Base-by-base conservation (phyloP, 768 basidiomycete species). In the Naganishia antarctica region DNA sequence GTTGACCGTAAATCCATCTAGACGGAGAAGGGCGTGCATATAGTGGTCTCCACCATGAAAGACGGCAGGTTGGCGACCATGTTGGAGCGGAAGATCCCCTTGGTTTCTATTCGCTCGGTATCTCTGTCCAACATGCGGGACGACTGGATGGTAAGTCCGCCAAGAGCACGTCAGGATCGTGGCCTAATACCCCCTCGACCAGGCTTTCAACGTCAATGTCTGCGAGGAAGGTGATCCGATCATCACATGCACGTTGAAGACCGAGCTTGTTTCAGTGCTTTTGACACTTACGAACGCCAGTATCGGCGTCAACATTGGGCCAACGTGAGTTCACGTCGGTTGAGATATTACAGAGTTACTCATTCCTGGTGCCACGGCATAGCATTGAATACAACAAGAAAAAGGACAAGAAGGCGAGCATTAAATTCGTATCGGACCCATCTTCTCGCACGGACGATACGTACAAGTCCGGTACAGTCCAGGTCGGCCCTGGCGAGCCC, bases 171-270 rank as follows among this genome's bases (percentile, higher is more conserved):
- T 37, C 34, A 37, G 15, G 13, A 13, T 23, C 4, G 31, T 16
- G 18, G 13, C 18, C 63, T 65, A 11, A 59, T 18, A 2, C 3
- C 8, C 15, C 0, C n/a, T 26, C 26, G 16, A 48, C 5, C 68
- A 91, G 91, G 84, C 83, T 0, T 78, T 98, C 73, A 93, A 93
- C 72, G 84, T 84, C 47, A 84, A 82, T 61, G 80, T 83, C 9
- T 85, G 87, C 18, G 93, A 97, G 76, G 94, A 98, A 75, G 94
- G 93, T 31, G 96, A 99, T 73, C 92, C 94, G 0, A 81, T 97
- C 64, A 82, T 99, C 73, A 87, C 85, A 67, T 92, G 89, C 70
- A 82, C 86, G 68, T 93, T 98, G 84, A 99, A 99, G 83, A 98
- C 96, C 0, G 96, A 99, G 74, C 81, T 99, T 59, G 82, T 86